Percentiles rank a stretch among this genome's conserved stretches.
Conservation (phyloP, 768 basidiomycete genomes). For the Rhizopogon vinicolor region DNA sequence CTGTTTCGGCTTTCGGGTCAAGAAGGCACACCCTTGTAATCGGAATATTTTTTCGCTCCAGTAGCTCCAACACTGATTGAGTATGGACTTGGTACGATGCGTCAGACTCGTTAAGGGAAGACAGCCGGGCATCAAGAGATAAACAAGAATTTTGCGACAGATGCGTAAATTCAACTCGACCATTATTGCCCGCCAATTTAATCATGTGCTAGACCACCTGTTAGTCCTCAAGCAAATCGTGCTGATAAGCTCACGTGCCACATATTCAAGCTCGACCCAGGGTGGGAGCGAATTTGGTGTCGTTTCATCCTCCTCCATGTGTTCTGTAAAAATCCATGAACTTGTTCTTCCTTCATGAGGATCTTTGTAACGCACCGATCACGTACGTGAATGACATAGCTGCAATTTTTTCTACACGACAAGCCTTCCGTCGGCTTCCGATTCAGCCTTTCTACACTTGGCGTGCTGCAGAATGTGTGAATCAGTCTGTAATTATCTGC, state of each 20-base stretch:
- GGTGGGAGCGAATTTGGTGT: conserved; percentile 65
- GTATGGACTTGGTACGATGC: conserved; percentile 21
- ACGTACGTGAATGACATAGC: conserved; percentile 49
- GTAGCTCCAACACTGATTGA: conserved; percentile 12
- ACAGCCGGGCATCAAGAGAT: conserved; percentile 37
- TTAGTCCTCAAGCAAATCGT: conserved; percentile 3
- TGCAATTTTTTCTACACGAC: background rate
- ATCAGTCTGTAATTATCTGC: background rate
- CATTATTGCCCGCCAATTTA: conserved; percentile 58
- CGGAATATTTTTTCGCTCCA: conserved; percentile 21
- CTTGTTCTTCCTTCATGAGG: background rate
- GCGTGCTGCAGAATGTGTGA: background rate
- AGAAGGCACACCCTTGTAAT: conserved; percentile 78
- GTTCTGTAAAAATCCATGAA: conserved; percentile 47
- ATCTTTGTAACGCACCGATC: conserved; percentile 40
- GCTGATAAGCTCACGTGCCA: conserved; percentile 37
- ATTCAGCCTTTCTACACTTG: background rate
- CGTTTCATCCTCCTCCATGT: conserved; percentile 93
- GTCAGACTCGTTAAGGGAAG: conserved; percentile 1
- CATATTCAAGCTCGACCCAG: conserved; percentile 94
- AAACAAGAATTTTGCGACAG: conserved; percentile 68
- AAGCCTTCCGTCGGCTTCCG: background rate
- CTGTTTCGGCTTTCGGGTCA: conserved; percentile 81
- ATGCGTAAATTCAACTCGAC: conserved; percentile 78
- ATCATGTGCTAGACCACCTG: conserved; percentile 68